A percentile compares a stretch with the other conserved stretches of the same genome.
These are phyloP conservation scores for Pichia gijzeniarum DNA, from an alignment of 805 yeast species.

Conservation along the genomic window DNA sequence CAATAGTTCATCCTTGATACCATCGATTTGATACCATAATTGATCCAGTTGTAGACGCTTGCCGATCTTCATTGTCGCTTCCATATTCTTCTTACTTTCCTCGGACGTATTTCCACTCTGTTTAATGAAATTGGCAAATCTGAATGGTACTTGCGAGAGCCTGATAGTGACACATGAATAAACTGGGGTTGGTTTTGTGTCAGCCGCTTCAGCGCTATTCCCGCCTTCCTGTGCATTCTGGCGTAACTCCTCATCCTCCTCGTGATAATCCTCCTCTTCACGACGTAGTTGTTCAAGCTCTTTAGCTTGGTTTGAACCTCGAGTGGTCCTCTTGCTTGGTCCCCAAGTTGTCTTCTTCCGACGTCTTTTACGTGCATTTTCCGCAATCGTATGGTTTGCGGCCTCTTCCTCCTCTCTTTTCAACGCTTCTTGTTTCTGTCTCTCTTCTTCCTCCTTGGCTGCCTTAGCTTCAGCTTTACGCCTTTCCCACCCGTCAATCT, in stretches of 20 bases:
- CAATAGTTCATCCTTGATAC: conserved; percentile 56
- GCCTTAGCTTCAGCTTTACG: conserved; percentile 25
- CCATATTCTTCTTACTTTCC: conserved; percentile 57
- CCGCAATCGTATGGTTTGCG: conserved; percentile 10
- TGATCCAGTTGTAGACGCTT: conserved; percentile 52
- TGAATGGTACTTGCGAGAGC: conserved; percentile 56
- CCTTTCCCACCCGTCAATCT: conserved; percentile 40
- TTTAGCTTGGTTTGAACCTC: conserved; percentile 16
- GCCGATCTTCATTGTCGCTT: conserved; percentile 51
- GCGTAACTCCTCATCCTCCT: conserved; percentile 18
- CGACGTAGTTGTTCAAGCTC: conserved; percentile 13
- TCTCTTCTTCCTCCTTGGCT: conserved; percentile 22
- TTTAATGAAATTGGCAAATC: conserved; percentile 55
- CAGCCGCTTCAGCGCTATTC: conserved; percentile 26
- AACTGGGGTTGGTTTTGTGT: conserved; percentile 39
- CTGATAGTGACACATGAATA: conserved; percentile 63
- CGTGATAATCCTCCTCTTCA: conserved; percentile 16
- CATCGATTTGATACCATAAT: conserved; percentile 82
- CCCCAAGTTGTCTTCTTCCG: conserved; percentile 24
- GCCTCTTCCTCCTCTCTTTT: conserved; percentile 17
- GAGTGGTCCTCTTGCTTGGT: conserved; percentile 24
- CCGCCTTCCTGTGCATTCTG: background rate
- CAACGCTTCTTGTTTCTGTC: conserved; percentile 18
- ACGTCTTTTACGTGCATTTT: conserved; percentile 23
- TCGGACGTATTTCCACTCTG: conserved; percentile 58